phyloP scores from a whole-genome alignment of 1,284 basidiomycete species.

The Flammula alnicola region DNA sequence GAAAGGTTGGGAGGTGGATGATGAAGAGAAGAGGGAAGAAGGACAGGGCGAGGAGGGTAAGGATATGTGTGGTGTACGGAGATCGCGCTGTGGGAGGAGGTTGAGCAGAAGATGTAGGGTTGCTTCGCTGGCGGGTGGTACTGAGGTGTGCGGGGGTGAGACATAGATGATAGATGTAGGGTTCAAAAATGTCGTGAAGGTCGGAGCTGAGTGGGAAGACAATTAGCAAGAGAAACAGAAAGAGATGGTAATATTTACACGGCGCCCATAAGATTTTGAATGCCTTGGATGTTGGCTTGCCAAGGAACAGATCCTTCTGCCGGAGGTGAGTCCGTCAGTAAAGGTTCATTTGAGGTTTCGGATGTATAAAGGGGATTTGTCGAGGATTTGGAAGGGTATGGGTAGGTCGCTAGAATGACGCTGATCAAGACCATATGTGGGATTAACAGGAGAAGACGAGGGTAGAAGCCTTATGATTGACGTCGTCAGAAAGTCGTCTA shows the following conservation, averaged over 20 bases:
- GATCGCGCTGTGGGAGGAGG: conserved; percentile 42
- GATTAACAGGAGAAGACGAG: conserved; percentile 64
- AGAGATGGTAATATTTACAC: conserved; percentile 47
- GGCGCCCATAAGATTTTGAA: conserved; percentile 82
- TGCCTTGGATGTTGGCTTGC: conserved; percentile 78
- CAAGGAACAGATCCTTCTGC: conserved; percentile 64
- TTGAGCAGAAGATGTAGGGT: conserved; percentile 12
- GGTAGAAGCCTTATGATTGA: conserved; percentile 61
- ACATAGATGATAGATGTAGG: conserved; percentile 35
- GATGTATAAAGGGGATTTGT: conserved; percentile 20
- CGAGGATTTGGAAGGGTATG: conserved; percentile 35
- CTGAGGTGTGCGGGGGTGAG: conserved; percentile 33
- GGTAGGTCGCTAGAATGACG: conserved; percentile 63
- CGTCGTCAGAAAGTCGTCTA: not conserved
- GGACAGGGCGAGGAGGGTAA: conserved; percentile 49
- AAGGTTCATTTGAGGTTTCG: conserved; percentile 14
- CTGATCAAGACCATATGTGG: conserved; percentile 61
- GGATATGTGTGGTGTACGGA: conserved; percentile 57
- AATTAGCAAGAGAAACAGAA: conserved; percentile 2
- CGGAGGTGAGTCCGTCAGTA: conserved; percentile 34
- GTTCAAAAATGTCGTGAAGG: conserved; percentile 26
- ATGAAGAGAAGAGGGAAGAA: conserved; percentile 51
- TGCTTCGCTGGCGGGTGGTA: conserved; percentile 6
- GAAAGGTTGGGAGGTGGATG: conserved; percentile 57
- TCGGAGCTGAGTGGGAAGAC: conserved; percentile 32